A percentile compares a stretch with the other conserved stretches of the same genome.
These are phyloP conservation scores for Spergularia bocconei DNA, from an alignment of 148 eudicot genomes.

Conservation along the genomic window DNA sequence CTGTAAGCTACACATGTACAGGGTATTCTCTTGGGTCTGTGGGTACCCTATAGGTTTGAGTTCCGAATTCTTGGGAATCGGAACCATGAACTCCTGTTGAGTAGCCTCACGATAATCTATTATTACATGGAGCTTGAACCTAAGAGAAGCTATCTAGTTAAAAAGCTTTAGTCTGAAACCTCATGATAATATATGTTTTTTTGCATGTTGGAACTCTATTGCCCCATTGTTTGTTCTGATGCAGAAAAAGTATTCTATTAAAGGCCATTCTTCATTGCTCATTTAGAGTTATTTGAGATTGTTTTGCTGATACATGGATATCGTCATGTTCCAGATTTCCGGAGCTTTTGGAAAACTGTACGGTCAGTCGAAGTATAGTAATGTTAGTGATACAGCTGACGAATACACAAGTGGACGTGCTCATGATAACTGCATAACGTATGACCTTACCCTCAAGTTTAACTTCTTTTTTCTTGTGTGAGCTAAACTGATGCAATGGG, in stretches of 20 bases:
- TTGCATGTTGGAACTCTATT: neutral
- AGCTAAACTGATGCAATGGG: too few relatives aligned
- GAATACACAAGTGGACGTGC: conserved; percentile 41
- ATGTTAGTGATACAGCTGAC: conserved; percentile 43
- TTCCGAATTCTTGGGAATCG: too few relatives aligned
- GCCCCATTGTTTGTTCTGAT: neutral
- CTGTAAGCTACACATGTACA: too few relatives aligned
- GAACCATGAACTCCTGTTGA: too few relatives aligned
- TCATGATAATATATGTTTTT: neutral
- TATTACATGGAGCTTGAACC: neutral
- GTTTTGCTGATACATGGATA: conserved; percentile 14
- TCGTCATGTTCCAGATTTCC: conserved; percentile 50
- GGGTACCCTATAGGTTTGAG: too few relatives aligned
- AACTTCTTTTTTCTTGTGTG: neutral
- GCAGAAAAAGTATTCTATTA: neutral
- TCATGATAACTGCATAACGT: conserved; percentile 94
- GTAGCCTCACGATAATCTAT: too few relatives aligned
- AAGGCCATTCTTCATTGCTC: neutral
- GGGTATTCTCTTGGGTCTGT: too few relatives aligned
- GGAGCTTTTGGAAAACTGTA: conserved; percentile 91
- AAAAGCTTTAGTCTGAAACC: neutral
- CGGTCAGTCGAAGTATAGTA: conserved; percentile 73
- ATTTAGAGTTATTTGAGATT: neutral
- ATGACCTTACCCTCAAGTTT: conserved; percentile 16
- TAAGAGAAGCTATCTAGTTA: neutral